phyloP scores from a whole-genome alignment of 495 filamentous ascomycete species.

The Trichocladium uniseriatum region DNA sequence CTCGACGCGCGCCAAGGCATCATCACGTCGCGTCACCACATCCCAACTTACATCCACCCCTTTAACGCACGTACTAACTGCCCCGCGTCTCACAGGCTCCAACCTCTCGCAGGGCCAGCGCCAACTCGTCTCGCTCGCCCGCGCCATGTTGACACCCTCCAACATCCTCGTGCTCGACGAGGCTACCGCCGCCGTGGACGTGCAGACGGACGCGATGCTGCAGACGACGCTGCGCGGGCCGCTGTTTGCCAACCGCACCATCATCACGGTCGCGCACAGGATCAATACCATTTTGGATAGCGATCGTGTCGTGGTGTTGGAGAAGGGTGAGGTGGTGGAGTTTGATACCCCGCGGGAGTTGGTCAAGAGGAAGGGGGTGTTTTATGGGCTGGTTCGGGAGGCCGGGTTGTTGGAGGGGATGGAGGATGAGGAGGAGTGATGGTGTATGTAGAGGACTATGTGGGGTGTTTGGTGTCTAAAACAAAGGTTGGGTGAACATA shows the following conservation, averaged over 20 bases:
- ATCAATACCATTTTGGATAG: constrained; percentile 96
- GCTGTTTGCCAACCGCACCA: constrained; percentile 79
- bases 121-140: constrained; percentile 85
- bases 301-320: constrained; percentile 82
- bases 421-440: neutral
- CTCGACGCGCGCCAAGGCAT: too few species aligned
- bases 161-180: constrained; percentile 97
- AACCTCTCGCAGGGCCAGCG: constrained; percentile 84
- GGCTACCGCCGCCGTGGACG: constrained; percentile 93
- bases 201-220: constrained; percentile 84
- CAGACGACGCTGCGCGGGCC: constrained; percentile 54
- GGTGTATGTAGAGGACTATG: too few species aligned
- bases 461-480: too few species aligned
- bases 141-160: constrained; percentile 86
- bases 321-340: constrained; percentile 45
- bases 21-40: too few species aligned
- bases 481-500: too few species aligned
- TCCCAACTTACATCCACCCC: neutral
- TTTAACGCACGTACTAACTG: neutral
- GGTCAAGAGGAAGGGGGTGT: constrained; percentile 34
- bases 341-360: constrained; percentile 39
- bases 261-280: constrained; percentile 94
- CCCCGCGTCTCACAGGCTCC: too few species aligned
- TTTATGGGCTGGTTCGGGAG: constrained; percentile 40
- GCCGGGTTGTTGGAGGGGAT: constrained; percentile 31